Evolutionary conservation across 1,284 basidiomycete species (phyloP), one percentile per base, ranked within the genome.

Genomic region (Tilletia walkeri): DNA sequence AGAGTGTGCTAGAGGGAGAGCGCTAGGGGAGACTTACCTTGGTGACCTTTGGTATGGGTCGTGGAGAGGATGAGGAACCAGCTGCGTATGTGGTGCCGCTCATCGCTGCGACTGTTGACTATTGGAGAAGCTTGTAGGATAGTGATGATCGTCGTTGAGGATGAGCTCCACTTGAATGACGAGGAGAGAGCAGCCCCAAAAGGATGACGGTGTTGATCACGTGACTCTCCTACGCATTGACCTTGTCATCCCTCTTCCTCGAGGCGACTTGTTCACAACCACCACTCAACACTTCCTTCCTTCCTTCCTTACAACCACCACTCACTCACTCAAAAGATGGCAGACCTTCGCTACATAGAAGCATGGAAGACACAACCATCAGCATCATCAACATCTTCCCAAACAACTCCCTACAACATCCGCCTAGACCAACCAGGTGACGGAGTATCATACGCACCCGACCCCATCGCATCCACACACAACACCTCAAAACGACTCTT

Each of bases 401-500:
- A 20, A 36, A 45, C 30, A 10, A 67, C 20, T 49, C 39, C 3
- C 7, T 49, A 34, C 68, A 66, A 39, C 34, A 49, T 82, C 24
- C 74, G 81, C 12, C 73, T 81, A n/a, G 81, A 83, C 36, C 75
- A 72, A 0, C 79, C 75, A 18, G 80, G 80, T n/a, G 59, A 63
- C 59, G 59, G 59, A 10, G 70, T 81, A 38, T 74, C 80, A 10
- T 80, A 80, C 59, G 80, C 78, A 0, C 81, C 81, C 0, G 80
- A 80, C 70, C 66, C 70, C 18, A 66, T 76, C 4, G 59, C 34
- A 34, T 70, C 71, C 9, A 73, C 76, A 53, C 81, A 83, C 71
- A 82, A 80, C 63, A 73, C 73, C 48, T 67, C 68, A 39, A 80
- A 80, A 66, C 73, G 81, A 0, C 71, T 81, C 24, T 83, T 83